Evolutionary conservation across 768 basidiomycete species (phyloP), one percentile per base, ranked within the genome.

Genomic region (Porpolomopsis calyptriformis): DNA sequence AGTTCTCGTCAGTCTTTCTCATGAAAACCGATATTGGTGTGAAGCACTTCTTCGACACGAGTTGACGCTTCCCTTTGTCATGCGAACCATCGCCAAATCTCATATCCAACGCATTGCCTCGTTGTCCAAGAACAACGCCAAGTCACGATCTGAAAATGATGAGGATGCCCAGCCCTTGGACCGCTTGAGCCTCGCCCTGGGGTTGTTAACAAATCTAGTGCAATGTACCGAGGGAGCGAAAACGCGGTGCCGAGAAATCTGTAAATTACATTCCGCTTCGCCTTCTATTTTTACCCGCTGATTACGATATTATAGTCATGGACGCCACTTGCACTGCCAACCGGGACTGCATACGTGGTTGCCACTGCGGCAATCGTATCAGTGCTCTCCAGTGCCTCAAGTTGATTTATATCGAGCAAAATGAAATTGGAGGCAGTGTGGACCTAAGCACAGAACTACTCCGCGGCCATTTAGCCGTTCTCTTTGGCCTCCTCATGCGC

Each of bases 201-300:
- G 80, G 1, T 64, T 89, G 8, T 64, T 89, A 33, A 85, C 85
- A 43, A 89, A 88, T 59, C 64, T 89, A 35, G 76, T 85, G 0
- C 82, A 87, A 55, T 65, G 65, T 4, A 64, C 70, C n/a, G 67
- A 70, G 0, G 65, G 61, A n/a, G 69, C 72, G 8, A 76, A 74
- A 36, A 58, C 68, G 29, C 53, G 65, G 2, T 58, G 77, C 7
- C 68, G 72, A 34, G 64, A 68, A 10, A 72, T 66, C 31, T 63
- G 84, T 84, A 57, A 45, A 50, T 38, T 27, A 8, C 18, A 41
- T 16, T 29, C 34, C 46, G 29, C 27, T 31, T 20, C 43, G 27
- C 4, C 35, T 38, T 37, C n/a, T 41, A 26, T 52, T 18, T 9
- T 33, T 19, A n/a, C n/a, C n/a, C n/a, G n/a, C n/a, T n/a, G n/a